A percentile compares a stretch with the other conserved stretches of the same genome.
Conservation (phyloP, 164 flowering plant genomes). For the Berberis vulgaris region DNA sequence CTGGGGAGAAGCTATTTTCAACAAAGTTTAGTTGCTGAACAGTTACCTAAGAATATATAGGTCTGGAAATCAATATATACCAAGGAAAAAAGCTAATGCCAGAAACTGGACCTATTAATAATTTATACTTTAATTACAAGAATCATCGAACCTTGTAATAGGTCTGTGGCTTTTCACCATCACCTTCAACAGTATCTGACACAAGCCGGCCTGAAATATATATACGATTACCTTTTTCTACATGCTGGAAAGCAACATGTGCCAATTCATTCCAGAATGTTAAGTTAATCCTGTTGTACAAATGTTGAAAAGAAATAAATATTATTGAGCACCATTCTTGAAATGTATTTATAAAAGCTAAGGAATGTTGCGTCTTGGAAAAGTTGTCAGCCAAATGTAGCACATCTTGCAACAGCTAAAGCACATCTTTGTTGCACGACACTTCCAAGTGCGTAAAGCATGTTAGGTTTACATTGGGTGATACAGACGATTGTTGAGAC, state of each 20-base stretch:
- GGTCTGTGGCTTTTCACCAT: slow-evolving; percentile 64
- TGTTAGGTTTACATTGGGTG: too few species aligned
- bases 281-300: slow-evolving; percentile 58
- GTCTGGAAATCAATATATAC: not conserved
- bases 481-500: too few species aligned
- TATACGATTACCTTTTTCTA: slow-evolving; percentile 76
- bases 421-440: too few species aligned
- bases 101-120: too few species aligned
- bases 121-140: not conserved
- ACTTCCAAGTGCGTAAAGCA: too few species aligned
- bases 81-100: too few species aligned
- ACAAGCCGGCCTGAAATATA: slow-evolving; percentile 74
- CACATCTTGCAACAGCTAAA: too few species aligned
- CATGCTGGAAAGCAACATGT: slow-evolving; percentile 62
- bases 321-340: too few species aligned
- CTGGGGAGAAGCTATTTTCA: slow-evolving; percentile 41
- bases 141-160: slow-evolving; percentile 65
- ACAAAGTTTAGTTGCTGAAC: slow-evolving; percentile 76
- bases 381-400: too few species aligned
- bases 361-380: too few species aligned
- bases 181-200: slow-evolving; percentile 57
- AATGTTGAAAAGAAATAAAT: not conserved
- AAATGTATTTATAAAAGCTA: too few species aligned
- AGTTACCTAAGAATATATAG: slow-evolving; percentile 48
- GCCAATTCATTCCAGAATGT: slow-evolving; percentile 95